Conservation (phyloP, 352 stramenopile species). For the Phytophthora macrochlamydospora region DNA sequence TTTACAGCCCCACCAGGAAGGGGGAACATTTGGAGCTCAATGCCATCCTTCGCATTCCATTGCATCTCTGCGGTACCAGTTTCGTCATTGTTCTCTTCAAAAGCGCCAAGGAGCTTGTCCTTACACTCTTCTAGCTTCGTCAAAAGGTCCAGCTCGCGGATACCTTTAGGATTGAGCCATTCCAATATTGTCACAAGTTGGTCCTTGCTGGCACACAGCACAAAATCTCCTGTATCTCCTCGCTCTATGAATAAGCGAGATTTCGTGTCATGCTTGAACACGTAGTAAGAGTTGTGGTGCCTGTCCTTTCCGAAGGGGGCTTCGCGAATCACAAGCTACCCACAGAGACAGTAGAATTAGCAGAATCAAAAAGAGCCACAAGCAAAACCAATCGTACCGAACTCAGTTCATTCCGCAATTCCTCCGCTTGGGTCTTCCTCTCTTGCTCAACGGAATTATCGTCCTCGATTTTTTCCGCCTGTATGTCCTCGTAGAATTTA, state of each 20-base stretch:
- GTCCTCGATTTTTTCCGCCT: constrained; percentile 54
- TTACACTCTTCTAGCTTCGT: constrained; percentile 59
- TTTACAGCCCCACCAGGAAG: constrained; percentile 60
- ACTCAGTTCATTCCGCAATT: constrained; percentile 44
- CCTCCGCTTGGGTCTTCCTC: constrained; percentile 46
- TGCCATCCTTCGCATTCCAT: constrained; percentile 36
- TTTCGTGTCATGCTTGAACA: constrained; percentile 75
- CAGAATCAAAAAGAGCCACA: too few relatives aligned
- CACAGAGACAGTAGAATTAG: neutral
- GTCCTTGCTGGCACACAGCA: constrained; percentile 43
- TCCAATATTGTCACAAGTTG: constrained; percentile 54
- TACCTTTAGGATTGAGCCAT: constrained; percentile 81
- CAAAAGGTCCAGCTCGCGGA: constrained; percentile 68
- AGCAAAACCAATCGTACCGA: constrained; percentile 16
- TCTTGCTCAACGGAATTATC: constrained; percentile 58
- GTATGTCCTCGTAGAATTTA: constrained; percentile 69
- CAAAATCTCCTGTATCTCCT: constrained; percentile 65
- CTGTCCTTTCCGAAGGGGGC: constrained; percentile 72
- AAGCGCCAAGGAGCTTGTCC: constrained; percentile 34
- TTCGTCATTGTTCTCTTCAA: constrained; percentile 31
- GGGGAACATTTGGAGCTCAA: constrained; percentile 73
- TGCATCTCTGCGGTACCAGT: constrained; percentile 14
- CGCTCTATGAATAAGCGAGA: constrained; percentile 71
- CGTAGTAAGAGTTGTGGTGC: constrained; percentile 81
- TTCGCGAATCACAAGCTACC: constrained; percentile 67